Evolutionary conservation across 2,329 filamentous ascomycete genomes (phyloP).

Genomic region (Ascochyta pisi): DNA sequence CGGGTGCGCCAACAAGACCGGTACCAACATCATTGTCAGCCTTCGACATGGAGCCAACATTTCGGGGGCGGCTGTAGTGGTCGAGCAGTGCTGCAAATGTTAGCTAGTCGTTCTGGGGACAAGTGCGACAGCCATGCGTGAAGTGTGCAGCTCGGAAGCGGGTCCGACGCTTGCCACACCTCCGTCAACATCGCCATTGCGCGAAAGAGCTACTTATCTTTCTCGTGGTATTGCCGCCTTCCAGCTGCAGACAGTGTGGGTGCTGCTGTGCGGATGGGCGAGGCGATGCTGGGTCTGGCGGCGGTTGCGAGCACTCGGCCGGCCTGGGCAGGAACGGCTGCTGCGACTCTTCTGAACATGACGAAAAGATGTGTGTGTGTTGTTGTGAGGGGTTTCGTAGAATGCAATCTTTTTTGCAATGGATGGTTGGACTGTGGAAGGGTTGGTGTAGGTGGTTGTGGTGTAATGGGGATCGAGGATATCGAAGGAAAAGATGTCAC

Average conservation of each 20-base stretch:
- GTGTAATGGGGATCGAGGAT: constrained; percentile 12
- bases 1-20: constrained; percentile 88
- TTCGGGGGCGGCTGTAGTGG: constrained; percentile 81
- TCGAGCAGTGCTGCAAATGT: constrained; percentile 67
- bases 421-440: constrained; percentile 18
- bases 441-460: constrained; percentile 28
- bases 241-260: constrained; percentile 49
- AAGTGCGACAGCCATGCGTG: constrained; percentile 1
- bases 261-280: constrained; percentile 53
- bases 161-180: constrained; percentile 23
- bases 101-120: constrained; percentile 43
- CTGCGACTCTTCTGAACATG: constrained; percentile 66
- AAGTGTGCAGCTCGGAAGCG: constrained; percentile 9
- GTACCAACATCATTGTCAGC: constrained; percentile 84
- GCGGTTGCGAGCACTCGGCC: constrained; percentile 58
- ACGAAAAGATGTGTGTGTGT: constrained; percentile 32
- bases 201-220: constrained; percentile 59
- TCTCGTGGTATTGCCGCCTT: constrained; percentile 68
- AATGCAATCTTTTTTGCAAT: constrained; percentile 21
- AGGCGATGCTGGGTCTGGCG: constrained; percentile 57
- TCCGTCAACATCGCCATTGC: constrained; percentile 4
- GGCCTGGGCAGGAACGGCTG: constrained; percentile 61
- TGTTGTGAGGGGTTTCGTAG: constrained; percentile 5
- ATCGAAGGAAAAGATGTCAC: constrained; percentile 31
- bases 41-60: constrained; percentile 82